phyloP scores from a whole-genome alignment of 2,329 filamentous ascomycete genomes.

The Gnomoniopsis smithogilvyi region DNA sequence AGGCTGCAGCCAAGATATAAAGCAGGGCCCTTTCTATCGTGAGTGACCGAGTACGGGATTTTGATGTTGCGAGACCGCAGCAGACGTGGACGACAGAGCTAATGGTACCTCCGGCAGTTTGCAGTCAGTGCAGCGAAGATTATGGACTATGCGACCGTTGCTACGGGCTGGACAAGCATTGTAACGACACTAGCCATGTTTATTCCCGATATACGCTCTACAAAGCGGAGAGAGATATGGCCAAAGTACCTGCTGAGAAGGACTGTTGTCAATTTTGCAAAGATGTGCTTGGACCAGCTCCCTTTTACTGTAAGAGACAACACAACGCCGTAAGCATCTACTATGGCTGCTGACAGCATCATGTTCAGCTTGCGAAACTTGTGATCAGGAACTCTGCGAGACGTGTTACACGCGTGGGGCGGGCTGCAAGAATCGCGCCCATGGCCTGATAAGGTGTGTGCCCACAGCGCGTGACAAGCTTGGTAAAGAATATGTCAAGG shows the following conservation, averaged over 20 bases:
- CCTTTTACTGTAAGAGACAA: constrained; percentile 11
- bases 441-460: constrained; percentile 6
- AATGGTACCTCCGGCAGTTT: constrained; percentile 2
- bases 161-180: constrained; percentile 12
- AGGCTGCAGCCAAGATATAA: constrained; percentile 5
- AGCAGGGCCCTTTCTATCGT: constrained; percentile 14
- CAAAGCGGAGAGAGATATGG: constrained; percentile 10
- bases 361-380: constrained; percentile 5
- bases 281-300: not conserved
- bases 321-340: not conserved
- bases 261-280: constrained; percentile 13
- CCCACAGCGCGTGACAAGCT: constrained; percentile 2
- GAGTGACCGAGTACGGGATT: not conserved
- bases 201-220: constrained; percentile 11
- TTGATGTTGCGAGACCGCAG: too few relatives aligned
- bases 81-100: not conserved
- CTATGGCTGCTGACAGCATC: not conserved
- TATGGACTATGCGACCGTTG: constrained; percentile 13
- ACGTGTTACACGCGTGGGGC: constrained; percentile 13
- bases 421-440: constrained; percentile 13
- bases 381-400: constrained; percentile 9
- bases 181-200: constrained; percentile 1
- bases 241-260: constrained; percentile 8
- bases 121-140: constrained; percentile 9
- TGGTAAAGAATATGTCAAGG: constrained; percentile 6